Evolutionary conservation across 768 basidiomycete genomes (phyloP), one percentile per base, ranked within the genome.

Genomic region (Collybia nuda): DNA sequence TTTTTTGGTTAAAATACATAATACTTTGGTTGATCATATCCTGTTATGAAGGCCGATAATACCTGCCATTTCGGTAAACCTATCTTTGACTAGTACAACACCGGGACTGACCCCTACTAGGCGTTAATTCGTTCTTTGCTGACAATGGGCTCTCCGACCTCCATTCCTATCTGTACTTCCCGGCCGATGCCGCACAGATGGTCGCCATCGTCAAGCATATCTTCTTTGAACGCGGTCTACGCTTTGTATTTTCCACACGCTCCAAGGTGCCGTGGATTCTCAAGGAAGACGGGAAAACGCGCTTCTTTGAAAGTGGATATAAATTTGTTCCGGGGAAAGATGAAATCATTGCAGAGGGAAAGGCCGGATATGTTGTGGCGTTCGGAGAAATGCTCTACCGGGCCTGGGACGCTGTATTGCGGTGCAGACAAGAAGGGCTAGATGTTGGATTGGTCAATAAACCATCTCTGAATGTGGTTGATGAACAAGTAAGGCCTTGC

Each of bases 341-440:
- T 15, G 46, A 47, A 19, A 21, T 47, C 15, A 47, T 47, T 6
- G 37, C 76, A 9, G 87, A 91, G 61, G 90, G 90, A 38, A 85
- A 68, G 28, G 85, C 78, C 2, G 92, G 92, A 29, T 93, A 90
- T 56, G 86, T 94, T 24, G 86, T 94, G 36, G 79, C 88, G 2
- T 93, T 86, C 58, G 92, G 92, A 15, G 91, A 93, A 67, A 90
- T 90, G 88, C 70, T 93, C 18, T 90, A 93, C 67, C 77, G 92
- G 53, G 79, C 86, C 37, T 88, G 77, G 71, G 92, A 94, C 61
- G 92, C 92, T 12, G 91, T 93, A 39, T 67, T 91, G 50, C 76
- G 83, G 23, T 82, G 83, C 62, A 76, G 88, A 54, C 69, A 86
- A 69, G 70, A 82, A 56, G 91, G 91, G 2, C 56, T 92, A 44